These are phyloP conservation scores for Ustilago shanxiensis DNA, from an alignment of 1,284 basidiomycete genomes.

Conservation along the genomic window DNA sequence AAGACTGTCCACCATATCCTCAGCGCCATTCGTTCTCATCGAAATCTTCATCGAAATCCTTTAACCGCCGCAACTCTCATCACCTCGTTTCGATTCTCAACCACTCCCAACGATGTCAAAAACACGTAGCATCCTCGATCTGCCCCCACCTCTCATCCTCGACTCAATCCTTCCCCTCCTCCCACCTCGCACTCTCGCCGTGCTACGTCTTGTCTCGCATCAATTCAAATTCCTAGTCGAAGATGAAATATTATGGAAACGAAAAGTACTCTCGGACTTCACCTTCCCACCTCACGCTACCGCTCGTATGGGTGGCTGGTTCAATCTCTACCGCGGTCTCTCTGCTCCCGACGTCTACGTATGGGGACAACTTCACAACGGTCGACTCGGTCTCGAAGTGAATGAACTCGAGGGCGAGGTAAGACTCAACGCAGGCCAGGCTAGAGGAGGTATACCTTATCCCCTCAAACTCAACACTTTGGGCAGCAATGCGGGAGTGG, in stretches of 20 bases:
- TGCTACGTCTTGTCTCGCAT: constrained; percentile 26
- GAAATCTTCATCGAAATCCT: no score
- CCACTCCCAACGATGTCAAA: neutral
- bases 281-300: constrained; percentile 44
- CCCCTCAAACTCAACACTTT: constrained; percentile 24
- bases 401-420: neutral
- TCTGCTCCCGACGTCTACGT: constrained; percentile 40
- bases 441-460: constrained; percentile 33
- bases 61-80: no score
- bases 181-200: constrained; percentile 26
- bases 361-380: constrained; percentile 40
- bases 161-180: constrained; percentile 44
- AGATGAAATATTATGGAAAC: constrained; percentile 48
- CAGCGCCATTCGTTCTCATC: no score
- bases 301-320: constrained; percentile 44
- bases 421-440: neutral
- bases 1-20: no score
- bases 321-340: constrained; percentile 47
- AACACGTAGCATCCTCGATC: constrained; percentile 6
- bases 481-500: neutral
- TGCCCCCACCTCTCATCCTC: constrained; percentile 35
- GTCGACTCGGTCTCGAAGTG: constrained; percentile 28
- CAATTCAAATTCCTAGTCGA: constrained; percentile 25
- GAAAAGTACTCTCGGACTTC: constrained; percentile 46
- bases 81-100: no score